Conservation (phyloP, 2,329 filamentous ascomycete species). For the Dactylellina parvicollis region DNA sequence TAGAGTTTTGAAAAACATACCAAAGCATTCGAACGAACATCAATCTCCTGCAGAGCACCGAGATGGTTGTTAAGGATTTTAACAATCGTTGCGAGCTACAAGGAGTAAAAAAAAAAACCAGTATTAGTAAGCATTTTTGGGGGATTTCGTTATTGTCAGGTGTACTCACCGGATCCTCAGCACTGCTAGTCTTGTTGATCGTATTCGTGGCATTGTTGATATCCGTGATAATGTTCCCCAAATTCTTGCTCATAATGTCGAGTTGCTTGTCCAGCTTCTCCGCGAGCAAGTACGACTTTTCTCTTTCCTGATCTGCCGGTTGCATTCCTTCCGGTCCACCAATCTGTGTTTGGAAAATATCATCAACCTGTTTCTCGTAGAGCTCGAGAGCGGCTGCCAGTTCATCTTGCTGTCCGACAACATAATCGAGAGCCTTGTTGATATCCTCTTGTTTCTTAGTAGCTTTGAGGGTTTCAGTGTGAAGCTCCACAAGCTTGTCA, state of each 20-base stretch:
- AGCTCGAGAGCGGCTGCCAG: conserved; percentile 86
- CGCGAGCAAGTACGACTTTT: conserved; percentile 93
- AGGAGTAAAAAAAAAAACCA: conserved; percentile 20
- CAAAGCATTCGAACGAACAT: conserved; percentile 61
- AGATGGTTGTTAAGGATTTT: conserved; percentile 93
- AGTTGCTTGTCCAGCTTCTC: conserved; percentile 91
- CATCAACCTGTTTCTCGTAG: conserved; percentile 91
- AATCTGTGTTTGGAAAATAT: conserved; percentile 82
- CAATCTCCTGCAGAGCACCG: conserved; percentile 90
- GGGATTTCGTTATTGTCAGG: no score
- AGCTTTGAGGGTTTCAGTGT: conserved; percentile 89
- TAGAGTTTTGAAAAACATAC: conserved; percentile 18
- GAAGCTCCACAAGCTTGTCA: conserved; percentile 92
- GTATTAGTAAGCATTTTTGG: conserved; percentile 31
- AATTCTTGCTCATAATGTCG: conserved; percentile 91
- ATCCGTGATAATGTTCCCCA: conserved; percentile 96
- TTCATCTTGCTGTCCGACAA: conserved; percentile 93
- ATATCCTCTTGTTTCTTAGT: conserved; percentile 93
- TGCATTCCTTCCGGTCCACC: conserved; percentile 79
- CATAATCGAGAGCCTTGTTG: conserved; percentile 85
- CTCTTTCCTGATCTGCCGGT: conserved; percentile 92
- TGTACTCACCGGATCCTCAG: conserved; percentile 81
- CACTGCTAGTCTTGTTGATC: conserved; percentile 86
- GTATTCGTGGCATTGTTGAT: conserved; percentile 93
- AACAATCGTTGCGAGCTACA: conserved; percentile 89